These are phyloP conservation scores for Diaporthe vexans DNA, from an alignment of 2,329 filamentous ascomycete genomes.

Conservation along the genomic window DNA sequence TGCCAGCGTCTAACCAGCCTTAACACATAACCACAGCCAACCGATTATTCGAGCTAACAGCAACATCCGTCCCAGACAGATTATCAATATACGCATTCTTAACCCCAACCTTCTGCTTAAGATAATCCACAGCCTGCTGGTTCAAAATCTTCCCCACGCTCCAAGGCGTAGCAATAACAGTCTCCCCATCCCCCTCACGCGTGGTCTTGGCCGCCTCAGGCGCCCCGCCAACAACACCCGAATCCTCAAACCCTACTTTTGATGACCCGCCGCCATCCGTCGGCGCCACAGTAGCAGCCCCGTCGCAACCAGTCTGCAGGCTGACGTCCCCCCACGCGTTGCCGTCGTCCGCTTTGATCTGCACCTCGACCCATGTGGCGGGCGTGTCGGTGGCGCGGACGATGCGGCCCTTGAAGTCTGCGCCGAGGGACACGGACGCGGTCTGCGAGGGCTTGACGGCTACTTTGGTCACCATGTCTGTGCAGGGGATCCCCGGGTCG, in stretches of 20 bases:
- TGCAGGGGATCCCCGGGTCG: constrained; percentile 39
- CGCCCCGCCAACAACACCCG: constrained; percentile 6
- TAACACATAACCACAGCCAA: constrained; percentile 31
- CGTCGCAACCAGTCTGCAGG: constrained; percentile 37
- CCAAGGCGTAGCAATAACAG: constrained; percentile 35
- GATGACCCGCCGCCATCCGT: constrained; percentile 15
- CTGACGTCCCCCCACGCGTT: constrained; percentile 38
- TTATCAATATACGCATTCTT: constrained; percentile 35
- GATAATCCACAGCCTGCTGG: constrained; percentile 33
- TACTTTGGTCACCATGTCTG: constrained; percentile 24
- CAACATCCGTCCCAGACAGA: constrained; percentile 29
- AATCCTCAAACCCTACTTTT: constrained; percentile 26
- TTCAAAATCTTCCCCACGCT: constrained; percentile 25
- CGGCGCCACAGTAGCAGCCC: constrained; percentile 34
- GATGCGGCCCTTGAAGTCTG: constrained; percentile 37
- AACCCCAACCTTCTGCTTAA: constrained; percentile 23
- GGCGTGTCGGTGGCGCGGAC: constrained; percentile 36
- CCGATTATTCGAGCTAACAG: constrained; percentile 38
- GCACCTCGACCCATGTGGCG: constrained; percentile 40
- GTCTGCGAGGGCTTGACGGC: constrained; percentile 28
- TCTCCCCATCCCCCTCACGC: constrained; percentile 21
- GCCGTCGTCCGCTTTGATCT: constrained; percentile 36
- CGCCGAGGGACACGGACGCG: constrained; percentile 10
- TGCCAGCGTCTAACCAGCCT: background rate
- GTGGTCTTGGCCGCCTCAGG: constrained; percentile 28